phyloP scores from a whole-genome alignment of 331 rosid species.

The Acacia concinna region DNA sequence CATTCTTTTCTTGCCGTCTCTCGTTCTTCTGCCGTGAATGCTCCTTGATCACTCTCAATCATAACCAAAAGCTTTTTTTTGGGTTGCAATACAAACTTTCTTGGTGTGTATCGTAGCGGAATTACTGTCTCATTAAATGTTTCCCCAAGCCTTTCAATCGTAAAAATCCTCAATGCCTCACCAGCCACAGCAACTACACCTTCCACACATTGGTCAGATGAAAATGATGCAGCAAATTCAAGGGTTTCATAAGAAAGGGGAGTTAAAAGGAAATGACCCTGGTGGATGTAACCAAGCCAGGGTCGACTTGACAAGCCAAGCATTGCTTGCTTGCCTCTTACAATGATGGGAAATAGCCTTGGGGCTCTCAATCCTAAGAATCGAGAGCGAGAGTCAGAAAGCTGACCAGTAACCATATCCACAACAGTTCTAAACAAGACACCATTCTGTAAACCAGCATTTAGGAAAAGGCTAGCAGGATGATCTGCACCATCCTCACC shows the following conservation, averaged over 20 bases:
- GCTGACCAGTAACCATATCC: constrained; percentile 98
- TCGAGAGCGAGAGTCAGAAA: constrained; percentile 89
- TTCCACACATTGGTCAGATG: constrained; percentile 94
- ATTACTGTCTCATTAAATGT: constrained; percentile 92
- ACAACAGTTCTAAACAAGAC: constrained; percentile 94
- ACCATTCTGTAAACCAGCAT: constrained; percentile 86
- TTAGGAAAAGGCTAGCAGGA: constrained; percentile 96
- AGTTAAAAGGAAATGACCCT: constrained; percentile 91
- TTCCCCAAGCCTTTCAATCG: constrained; percentile 94
- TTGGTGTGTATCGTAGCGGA: constrained; percentile 94
- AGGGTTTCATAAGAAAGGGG: constrained; percentile 93
- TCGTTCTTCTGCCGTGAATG: constrained; percentile 87
- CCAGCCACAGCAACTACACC: constrained; percentile 97
- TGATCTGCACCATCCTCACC: constrained; percentile 98
- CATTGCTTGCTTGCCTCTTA: constrained; percentile 92
- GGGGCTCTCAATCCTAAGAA: constrained; percentile 96
- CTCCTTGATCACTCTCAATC: constrained; percentile 96
- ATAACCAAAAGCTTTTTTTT: constrained; percentile 77
- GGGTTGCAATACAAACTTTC: constrained; percentile 91
- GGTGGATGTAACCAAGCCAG: constrained; percentile 98
- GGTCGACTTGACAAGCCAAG: constrained; percentile 96
- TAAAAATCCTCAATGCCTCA: constrained; percentile 83
- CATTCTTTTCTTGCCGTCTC: constrained; percentile 87
- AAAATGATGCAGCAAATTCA: constrained; percentile 91
- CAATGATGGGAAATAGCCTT: constrained; percentile 68